Evolutionary conservation across 1,139 yeast species (phyloP).

Genomic region (Suhomyces bolitotheri): DNA sequence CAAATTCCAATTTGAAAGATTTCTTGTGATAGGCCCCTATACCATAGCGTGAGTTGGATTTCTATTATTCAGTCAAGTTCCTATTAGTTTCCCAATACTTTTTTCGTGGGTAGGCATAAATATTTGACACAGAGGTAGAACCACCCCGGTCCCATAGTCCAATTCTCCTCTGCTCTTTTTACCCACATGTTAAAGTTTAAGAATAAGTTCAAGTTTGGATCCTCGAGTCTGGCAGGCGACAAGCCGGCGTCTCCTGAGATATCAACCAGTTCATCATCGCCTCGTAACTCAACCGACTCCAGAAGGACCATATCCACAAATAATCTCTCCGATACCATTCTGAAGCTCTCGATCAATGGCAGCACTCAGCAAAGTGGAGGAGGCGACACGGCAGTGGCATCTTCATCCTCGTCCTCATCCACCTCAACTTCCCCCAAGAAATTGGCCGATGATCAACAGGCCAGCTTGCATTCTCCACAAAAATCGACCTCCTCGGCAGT

Average conservation of each 20-base stretch:
- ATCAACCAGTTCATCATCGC: slow-evolving; percentile 15
- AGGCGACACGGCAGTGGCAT: slow-evolving; percentile 5
- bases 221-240: slow-evolving; percentile 22
- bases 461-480: background rate
- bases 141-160: no score
- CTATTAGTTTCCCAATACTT: no score
- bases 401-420: slow-evolving; percentile 13
- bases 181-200: slow-evolving; percentile 43
- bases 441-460: slow-evolving; percentile 1
- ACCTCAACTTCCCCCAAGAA: slow-evolving; percentile 11
- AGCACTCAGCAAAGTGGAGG: slow-evolving; percentile 1
- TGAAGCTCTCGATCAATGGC: slow-evolving; percentile 27
- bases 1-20: background rate
- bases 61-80: no score
- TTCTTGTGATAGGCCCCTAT: slow-evolving; percentile 8
- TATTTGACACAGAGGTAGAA: no score
- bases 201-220: slow-evolving; percentile 49
- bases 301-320: slow-evolving; percentile 27
- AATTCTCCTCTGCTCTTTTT: background rate
- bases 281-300: slow-evolving; percentile 30
- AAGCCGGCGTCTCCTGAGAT: slow-evolving; percentile 21
- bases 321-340: slow-evolving; percentile 29
- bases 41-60: no score
- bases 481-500: slow-evolving; percentile 1
- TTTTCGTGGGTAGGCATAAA: no score